A percentile compares a stretch with the other conserved stretches of the same genome.
These are phyloP conservation scores for Lasiosphaeria miniovina DNA, from an alignment of 495 filamentous ascomycete species.

Conservation along the genomic window DNA sequence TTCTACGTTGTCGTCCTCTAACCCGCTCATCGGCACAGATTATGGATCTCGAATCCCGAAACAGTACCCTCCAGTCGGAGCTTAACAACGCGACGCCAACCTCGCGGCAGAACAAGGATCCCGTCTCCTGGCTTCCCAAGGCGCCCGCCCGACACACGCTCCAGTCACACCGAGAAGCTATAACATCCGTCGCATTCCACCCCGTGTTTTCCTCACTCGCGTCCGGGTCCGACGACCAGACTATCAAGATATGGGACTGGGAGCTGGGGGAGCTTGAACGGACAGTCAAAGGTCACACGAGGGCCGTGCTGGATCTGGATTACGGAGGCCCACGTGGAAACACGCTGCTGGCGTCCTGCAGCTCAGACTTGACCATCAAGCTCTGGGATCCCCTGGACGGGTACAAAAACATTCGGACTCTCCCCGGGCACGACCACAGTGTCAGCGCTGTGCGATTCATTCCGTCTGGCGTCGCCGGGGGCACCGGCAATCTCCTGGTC, in stretches of 20 bases:
- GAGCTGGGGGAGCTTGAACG: conserved; percentile 89
- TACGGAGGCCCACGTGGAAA: conserved; percentile 86
- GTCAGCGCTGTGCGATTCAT: conserved; percentile 88
- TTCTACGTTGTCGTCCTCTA: background rate
- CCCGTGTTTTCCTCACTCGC: conserved; percentile 89
- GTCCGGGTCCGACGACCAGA: conserved; percentile 83
- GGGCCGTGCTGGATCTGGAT: conserved; percentile 83
- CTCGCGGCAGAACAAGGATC: conserved; percentile 78
- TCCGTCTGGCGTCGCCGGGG: conserved; percentile 68
- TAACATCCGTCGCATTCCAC: conserved; percentile 93
- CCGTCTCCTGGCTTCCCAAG: conserved; percentile 79
- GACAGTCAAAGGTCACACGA: conserved; percentile 92
- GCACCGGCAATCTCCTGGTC: conserved; percentile 74
- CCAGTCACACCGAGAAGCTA: conserved; percentile 74
- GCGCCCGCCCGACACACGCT: conserved; percentile 77
- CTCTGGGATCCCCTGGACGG: conserved; percentile 93
- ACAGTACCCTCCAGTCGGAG: conserved; percentile 69
- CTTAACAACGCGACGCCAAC: conserved; percentile 83
- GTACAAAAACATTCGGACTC: conserved; percentile 92
- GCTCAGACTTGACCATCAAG: conserved; percentile 89
- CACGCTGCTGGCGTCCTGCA: conserved; percentile 86
- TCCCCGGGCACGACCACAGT: conserved; percentile 90
- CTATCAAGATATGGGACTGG: conserved; percentile 98
- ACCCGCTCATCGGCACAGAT: conserved; percentile 54
- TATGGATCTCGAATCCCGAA: conserved; percentile 84